Percentiles rank a stretch among this genome's conserved stretches.
Conservation (phyloP, 2,329 filamentous ascomycete genomes). For the Alternaria sp. region DNA sequence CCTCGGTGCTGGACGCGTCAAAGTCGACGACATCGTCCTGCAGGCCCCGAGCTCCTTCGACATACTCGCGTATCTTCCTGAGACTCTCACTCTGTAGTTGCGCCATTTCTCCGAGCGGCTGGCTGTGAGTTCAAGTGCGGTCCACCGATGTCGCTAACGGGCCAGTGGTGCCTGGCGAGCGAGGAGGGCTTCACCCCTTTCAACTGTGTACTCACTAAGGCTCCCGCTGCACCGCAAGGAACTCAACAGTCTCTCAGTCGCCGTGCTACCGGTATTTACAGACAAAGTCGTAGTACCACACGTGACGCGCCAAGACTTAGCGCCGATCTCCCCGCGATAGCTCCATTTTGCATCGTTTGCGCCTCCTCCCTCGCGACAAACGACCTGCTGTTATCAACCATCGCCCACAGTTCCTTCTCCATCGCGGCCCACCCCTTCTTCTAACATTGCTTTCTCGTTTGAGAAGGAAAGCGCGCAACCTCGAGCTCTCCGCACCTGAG, state of each 20-base stretch:
- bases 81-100: constrained; percentile 22
- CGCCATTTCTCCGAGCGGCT: constrained; percentile 24
- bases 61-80: constrained; percentile 40
- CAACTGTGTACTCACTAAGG: neutral
- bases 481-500: constrained; percentile 27
- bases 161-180: constrained; percentile 3
- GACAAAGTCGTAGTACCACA: constrained; percentile 7
- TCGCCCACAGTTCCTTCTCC: constrained; percentile 26
- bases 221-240: neutral
- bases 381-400: constrained; percentile 19
- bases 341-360: constrained; percentile 24
- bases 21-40: constrained; percentile 45
- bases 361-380: constrained; percentile 24
- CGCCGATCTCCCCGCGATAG: constrained; percentile 21
- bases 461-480: constrained; percentile 27
- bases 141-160: constrained; percentile 6
- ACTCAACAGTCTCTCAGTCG: neutral
- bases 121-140: constrained; percentile 1
- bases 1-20: constrained; percentile 53
- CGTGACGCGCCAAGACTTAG: constrained; percentile 29
- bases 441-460: constrained; percentile 20
- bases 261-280: neutral
- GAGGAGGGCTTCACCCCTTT: constrained; percentile 2
- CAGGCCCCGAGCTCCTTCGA: constrained; percentile 23
- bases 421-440: constrained; percentile 21